These are phyloP conservation scores for Exophiala aquamarina DNA, from an alignment of 2,329 filamentous ascomycete species.

Conservation along the genomic window DNA sequence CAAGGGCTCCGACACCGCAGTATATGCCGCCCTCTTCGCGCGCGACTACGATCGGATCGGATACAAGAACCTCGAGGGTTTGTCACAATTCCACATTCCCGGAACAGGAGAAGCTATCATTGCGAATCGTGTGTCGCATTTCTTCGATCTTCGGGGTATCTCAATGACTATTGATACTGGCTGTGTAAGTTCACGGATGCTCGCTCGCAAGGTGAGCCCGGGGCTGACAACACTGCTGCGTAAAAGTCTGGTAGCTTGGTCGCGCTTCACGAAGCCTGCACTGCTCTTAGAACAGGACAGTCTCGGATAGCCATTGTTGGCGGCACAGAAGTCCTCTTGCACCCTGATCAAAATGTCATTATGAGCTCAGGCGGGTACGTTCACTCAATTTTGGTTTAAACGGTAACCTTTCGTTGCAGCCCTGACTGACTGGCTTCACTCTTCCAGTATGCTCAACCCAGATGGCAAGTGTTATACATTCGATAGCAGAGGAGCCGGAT, in stretches of 20 bases:
- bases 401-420: too few relatives aligned
- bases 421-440: too few relatives aligned
- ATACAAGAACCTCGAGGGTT: slow-evolving; percentile 20
- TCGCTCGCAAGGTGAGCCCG: too few relatives aligned
- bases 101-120: slow-evolving; percentile 25
- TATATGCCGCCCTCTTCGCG: slow-evolving; percentile 34
- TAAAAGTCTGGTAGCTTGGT: slow-evolving; percentile 30
- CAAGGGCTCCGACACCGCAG: slow-evolving; percentile 33
- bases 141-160: too few relatives aligned
- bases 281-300: slow-evolving; percentile 49
- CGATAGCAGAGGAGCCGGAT: slow-evolving; percentile 21
- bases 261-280: slow-evolving; percentile 54
- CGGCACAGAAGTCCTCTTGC: slow-evolving; percentile 4
- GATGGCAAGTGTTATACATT: too few relatives aligned
- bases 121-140: background rate
- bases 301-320: slow-evolving; percentile 40
- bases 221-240: too few relatives aligned
- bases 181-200: too few relatives aligned
- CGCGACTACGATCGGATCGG: slow-evolving; percentile 33
- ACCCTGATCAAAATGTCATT: background rate
- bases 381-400: too few relatives aligned
- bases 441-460: too few relatives aligned
- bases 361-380: too few relatives aligned
- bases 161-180: too few relatives aligned
- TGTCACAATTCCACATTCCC: slow-evolving; percentile 26